Evolutionary conservation across 2,329 filamentous ascomycete species (phyloP).

Genomic region (Orbilia javanica): DNA sequence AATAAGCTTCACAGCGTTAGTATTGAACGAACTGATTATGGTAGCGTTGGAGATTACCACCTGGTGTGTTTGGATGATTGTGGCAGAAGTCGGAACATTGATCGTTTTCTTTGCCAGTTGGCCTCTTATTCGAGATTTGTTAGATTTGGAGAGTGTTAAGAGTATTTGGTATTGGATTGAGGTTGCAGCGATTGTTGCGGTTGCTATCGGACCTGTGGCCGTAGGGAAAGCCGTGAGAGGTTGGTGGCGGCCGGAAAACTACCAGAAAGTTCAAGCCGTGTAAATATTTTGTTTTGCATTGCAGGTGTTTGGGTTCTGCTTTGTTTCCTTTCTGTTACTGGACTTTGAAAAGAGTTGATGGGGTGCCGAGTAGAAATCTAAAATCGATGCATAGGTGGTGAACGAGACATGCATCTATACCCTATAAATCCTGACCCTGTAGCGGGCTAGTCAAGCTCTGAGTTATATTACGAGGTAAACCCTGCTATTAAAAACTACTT

Average conservation of each 20-base stretch:
- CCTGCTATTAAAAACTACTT: too few species aligned
- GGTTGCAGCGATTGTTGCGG: constrained; percentile 40
- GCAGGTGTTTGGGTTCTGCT: constrained; percentile 37
- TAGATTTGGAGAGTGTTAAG: constrained; percentile 54
- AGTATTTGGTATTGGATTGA: constrained; percentile 56
- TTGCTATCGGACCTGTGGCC: constrained; percentile 51
- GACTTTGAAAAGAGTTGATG: constrained; percentile 12
- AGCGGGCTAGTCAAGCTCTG: too few species aligned
- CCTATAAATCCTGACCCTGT: too few species aligned
- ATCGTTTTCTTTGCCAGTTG: constrained; percentile 63
- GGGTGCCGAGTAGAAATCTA: constrained; percentile 26
- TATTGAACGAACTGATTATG: constrained; percentile 97
- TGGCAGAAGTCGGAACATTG: constrained; percentile 84
- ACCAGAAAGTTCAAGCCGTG: constrained; percentile 52
- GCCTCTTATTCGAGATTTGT: constrained; percentile 45
- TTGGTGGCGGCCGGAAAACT: constrained; percentile 54
- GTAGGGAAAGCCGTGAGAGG: constrained; percentile 41
- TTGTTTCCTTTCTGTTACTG: not conserved
- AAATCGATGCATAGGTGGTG: not conserved
- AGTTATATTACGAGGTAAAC: too few species aligned
- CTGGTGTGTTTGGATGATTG: constrained; percentile 94
- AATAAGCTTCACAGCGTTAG: constrained; percentile 89
- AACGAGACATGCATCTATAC: not conserved
- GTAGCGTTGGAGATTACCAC: constrained; percentile 96
- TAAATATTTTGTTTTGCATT: constrained; percentile 42